phyloP scores from a whole-genome alignment of 1,284 basidiomycete genomes.

The Rhodofomes roseus region DNA sequence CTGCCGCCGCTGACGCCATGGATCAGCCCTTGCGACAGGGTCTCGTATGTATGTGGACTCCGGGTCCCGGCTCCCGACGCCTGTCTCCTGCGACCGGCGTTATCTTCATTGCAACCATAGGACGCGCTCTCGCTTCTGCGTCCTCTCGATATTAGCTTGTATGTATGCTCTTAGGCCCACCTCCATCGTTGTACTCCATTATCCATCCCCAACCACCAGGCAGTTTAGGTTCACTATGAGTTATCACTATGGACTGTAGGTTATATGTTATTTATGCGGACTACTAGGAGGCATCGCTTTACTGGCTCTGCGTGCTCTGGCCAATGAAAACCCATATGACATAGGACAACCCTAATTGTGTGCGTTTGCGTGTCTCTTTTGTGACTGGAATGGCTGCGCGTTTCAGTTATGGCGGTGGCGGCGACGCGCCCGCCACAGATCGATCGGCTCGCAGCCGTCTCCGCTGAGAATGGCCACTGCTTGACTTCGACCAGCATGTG shows the following conservation, averaged over 20 bases:
- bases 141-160: background rate
- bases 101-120: background rate
- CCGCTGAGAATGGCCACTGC: too few relatives aligned
- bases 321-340: background rate
- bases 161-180: background rate
- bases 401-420: background rate
- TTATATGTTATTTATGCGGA: background rate
- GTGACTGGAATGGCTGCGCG: background rate
- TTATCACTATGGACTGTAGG: background rate
- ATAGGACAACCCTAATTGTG: background rate
- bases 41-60: background rate
- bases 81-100: background rate
- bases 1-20: conserved; percentile 2
- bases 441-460: background rate
- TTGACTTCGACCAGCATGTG: background rate
- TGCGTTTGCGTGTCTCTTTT: background rate
- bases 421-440: background rate
- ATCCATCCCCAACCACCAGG: background rate
- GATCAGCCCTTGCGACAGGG: background rate
- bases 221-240: background rate
- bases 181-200: background rate
- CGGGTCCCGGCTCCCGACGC: background rate
- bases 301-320: background rate
- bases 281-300: background rate
- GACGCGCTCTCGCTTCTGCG: background rate